These are phyloP conservation scores for Trametes elegans DNA, from an alignment of 768 basidiomycete genomes.

Conservation along the genomic window DNA sequence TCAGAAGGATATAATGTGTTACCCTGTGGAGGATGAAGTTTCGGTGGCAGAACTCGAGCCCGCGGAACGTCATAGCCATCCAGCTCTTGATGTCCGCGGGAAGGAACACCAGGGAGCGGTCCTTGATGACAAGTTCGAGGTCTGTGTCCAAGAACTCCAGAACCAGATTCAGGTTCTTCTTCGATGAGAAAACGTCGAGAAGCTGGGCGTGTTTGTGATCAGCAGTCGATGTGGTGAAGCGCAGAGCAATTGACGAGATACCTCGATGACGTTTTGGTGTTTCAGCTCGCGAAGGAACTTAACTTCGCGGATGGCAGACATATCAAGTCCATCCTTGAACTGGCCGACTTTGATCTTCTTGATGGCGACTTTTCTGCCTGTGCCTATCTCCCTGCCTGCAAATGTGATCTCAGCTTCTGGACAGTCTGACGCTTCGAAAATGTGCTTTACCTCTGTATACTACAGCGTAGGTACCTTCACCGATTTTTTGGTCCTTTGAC, in stretches of 20 bases:
- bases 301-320: slow-evolving; percentile 98
- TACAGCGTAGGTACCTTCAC: slow-evolving; percentile 94
- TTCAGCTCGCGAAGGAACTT: slow-evolving; percentile 93
- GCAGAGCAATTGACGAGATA: slow-evolving; percentile 27
- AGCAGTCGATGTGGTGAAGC: neutral
- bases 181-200: slow-evolving; percentile 94
- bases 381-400: slow-evolving; percentile 69
- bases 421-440: neutral
- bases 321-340: slow-evolving; percentile 97
- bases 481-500: slow-evolving; percentile 80
- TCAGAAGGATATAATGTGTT: slow-evolving; percentile 27
- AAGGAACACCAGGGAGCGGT: slow-evolving; percentile 86
- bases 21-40: slow-evolving; percentile 94
- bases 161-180: slow-evolving; percentile 95
- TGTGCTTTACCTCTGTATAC: slow-evolving; percentile 77
- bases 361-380: slow-evolving; percentile 87
- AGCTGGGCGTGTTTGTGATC: slow-evolving; percentile 51
- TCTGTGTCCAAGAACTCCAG: slow-evolving; percentile 96
- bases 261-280: slow-evolving; percentile 95
- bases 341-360: slow-evolving; percentile 98
- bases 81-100: slow-evolving; percentile 97
- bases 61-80: slow-evolving; percentile 98
- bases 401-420: neutral
- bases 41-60: slow-evolving; percentile 97
- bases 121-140: slow-evolving; percentile 95